Base-by-base conservation (phyloP, 768 basidiomycete genomes). In the Mycena epipterygia region DNA sequence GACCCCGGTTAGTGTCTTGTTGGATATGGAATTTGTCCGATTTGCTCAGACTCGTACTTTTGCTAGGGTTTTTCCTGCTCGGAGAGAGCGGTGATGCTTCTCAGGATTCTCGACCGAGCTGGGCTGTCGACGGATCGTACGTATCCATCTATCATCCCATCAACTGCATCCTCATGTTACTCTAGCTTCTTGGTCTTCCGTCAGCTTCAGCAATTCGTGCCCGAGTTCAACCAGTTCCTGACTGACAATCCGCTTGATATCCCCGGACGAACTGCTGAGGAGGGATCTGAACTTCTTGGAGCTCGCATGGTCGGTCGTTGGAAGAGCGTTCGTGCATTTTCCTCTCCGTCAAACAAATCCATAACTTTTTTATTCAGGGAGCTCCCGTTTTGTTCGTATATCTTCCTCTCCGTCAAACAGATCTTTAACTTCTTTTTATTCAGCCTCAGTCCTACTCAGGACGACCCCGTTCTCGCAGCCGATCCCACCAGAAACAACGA, bases 291-390 rank as follows among this genome's bases (percentile, higher is more conserved):
- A 21, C 76, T 80, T 48, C 71, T 77, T 7, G 79, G 78, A 42
- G 81, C 81, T 21, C 75, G 81, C 42, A 77, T 83, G 73, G 70
- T 82, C 17, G 81, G 81, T 2, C 74, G 81, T 2, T 83, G 79
- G 80, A 80, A 79, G 64, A 79, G 76, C 59, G 79, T 78, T 71
- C 41, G 75, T 71, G 17, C 5, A 35, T 23, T 37, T 32, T 16
- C 44, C 48, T 3, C 48, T 35, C 25, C 17, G 44, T 27, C 44
- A 12, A 55, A 39, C 42, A 6, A 27, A 14, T 64, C 17, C 42
- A 13, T 39, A 21, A 27, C 29, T 12, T 25, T 14, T 49, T 21
- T 29, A 7, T 33, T 3, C 41, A 80, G 79, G 81, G 81, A 17
- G 81, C 82, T 1, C 83, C 82, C 12, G 64, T 83, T 46, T 80